phyloP scores from a whole-genome alignment of 805 yeast species.

The Schwanniomyces sp. region DNA sequence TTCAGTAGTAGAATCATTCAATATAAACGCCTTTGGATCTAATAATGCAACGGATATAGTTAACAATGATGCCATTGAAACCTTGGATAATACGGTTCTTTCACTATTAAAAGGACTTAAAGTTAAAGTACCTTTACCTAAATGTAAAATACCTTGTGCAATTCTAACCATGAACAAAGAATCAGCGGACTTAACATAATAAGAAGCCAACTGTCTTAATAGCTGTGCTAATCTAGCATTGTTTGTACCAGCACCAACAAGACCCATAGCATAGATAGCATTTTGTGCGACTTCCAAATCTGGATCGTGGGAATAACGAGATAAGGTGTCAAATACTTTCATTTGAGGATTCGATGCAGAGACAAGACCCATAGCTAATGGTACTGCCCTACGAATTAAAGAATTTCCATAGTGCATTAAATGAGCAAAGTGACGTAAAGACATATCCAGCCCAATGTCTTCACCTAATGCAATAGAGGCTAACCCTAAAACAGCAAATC shows the following conservation, averaged over 20 bases:
- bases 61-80: conserved; percentile 83
- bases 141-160: conserved; percentile 91
- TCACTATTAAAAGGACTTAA: conserved; percentile 88
- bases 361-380: conserved; percentile 95
- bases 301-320: conserved; percentile 94
- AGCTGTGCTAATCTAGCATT: conserved; percentile 97
- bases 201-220: conserved; percentile 90
- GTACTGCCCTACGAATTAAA: conserved; percentile 88
- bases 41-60: conserved; percentile 81
- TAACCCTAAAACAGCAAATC: conserved; percentile 90
- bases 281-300: conserved; percentile 93
- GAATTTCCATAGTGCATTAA: conserved; percentile 97
- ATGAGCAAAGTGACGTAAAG: conserved; percentile 94
- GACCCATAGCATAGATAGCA: conserved; percentile 95
- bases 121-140: conserved; percentile 95
- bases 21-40: conserved; percentile 80
- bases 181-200: conserved; percentile 87
- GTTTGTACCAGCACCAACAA: conserved; percentile 98
- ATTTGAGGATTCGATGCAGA: conserved; percentile 94
- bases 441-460: conserved; percentile 97
- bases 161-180: conserved; percentile 89
- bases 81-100: conserved; percentile 82
- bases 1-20: conserved; percentile 54
- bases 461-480: conserved; percentile 97
- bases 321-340: conserved; percentile 94